Evolutionary conservation across 305 asterid genomes (phyloP).

Genomic region (Fraxinus baroniana): DNA sequence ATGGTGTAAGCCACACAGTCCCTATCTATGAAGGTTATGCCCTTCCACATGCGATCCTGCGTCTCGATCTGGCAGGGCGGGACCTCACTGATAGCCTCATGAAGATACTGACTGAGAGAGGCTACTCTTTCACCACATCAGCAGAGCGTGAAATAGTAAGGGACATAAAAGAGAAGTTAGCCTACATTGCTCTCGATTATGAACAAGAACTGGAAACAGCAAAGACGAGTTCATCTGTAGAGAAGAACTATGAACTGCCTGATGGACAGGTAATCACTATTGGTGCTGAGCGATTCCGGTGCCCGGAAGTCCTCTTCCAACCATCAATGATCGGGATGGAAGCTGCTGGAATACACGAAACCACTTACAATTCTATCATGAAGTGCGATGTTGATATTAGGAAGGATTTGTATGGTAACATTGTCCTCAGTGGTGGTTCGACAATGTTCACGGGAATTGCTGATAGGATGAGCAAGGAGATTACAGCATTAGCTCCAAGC

Average conservation of each 20-base stretch:
- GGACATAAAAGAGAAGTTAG: conserved; percentile 49
- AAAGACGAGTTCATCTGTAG: conserved; percentile 47
- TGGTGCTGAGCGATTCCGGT: conserved; percentile 49
- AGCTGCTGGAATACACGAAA: conserved; percentile 73
- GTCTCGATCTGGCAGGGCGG: conserved; percentile 53
- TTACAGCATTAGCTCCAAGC: conserved; percentile 56
- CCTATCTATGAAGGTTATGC: conserved; percentile 50
- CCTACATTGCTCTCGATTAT: conserved; percentile 52
- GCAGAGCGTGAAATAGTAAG: conserved; percentile 60
- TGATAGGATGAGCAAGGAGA: conserved; percentile 67
- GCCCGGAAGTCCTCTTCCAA: conserved; percentile 73
- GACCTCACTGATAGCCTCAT: conserved; percentile 50
- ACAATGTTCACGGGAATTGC: conserved; percentile 68
- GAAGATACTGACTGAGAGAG: conserved; percentile 49
- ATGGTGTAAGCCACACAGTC: conserved; percentile 52
- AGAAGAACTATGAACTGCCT: conserved; percentile 52
- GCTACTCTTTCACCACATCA: conserved; percentile 51
- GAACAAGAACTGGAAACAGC: conserved; percentile 52
- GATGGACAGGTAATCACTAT: conserved; percentile 56
- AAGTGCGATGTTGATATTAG: conserved; percentile 63
- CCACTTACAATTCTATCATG: conserved; percentile 67
- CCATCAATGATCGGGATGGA: conserved; percentile 75
- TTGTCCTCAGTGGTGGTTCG: conserved; percentile 69
- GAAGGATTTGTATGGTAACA: conserved; percentile 63
- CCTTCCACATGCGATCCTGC: conserved; percentile 51